Evolutionary conservation across 495 filamentous ascomycete genomes (phyloP), one percentile per base, ranked within the genome.

Genomic region (Aspergillus diversus): DNA sequence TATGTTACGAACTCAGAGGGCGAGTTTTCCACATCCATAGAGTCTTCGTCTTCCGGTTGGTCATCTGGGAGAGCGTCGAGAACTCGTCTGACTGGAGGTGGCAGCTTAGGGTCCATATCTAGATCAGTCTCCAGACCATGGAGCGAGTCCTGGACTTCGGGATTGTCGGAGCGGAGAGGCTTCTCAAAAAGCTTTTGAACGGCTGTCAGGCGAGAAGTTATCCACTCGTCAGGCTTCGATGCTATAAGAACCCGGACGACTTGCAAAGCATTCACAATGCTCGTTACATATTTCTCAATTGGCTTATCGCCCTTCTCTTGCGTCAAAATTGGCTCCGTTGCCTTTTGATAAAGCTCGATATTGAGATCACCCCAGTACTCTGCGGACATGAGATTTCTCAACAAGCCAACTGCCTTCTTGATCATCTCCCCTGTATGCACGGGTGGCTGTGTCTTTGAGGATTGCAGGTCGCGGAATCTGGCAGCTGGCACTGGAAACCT

Each of bases 151-250:
- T 98, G 96, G 35, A 98, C 85, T 66, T 99, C 94, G 0, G 90
- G 84, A 68, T 92, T 88, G 39, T 97, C 92, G 3, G 87, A 92
- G 60, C 91, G 90, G 55, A 98, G 75, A 9, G 90, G 87, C 75
- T 97, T 99, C 66, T 97, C 93, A 12, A 97, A 80, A 16, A 98
- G 85, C 68, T 90, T 96, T 72, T 97, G 93, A 31, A 99, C 83
- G 15, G 85, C 78, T 1, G 86, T 65, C 61, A 96, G 82, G 57
- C 90, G 90, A 66, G 87, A 83, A 21, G 91, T 71, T 13, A 98
- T 86, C 94, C 95, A 99, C 5, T 96, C 92, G 73, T 97, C 88
- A 0, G 88, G 77, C 74, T 95, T 96, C 54, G 89, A 85, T 55
- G 92, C 90, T 17, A 98, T 80, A 42, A 99, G 88, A 50, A 97